Evolutionary conservation across 495 filamentous ascomycete genomes (phyloP).

Genomic region (Xylaria acuta): DNA sequence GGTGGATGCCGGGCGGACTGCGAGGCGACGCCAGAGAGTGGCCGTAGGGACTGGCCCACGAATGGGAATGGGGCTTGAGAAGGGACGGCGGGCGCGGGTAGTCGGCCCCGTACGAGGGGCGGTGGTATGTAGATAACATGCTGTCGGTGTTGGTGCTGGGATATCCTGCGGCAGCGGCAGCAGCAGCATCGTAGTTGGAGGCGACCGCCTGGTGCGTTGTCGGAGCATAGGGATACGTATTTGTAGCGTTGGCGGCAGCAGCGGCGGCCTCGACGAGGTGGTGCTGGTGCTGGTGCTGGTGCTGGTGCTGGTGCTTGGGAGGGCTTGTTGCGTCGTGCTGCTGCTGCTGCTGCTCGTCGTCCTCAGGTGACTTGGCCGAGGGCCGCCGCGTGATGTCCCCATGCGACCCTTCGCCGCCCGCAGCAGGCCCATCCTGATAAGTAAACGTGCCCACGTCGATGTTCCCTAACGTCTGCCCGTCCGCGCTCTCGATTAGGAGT

Average conservation of each 20-base stretch:
- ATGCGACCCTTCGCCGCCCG: slow-evolving; percentile 47
- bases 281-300: slow-evolving; percentile 15
- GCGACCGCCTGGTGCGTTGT: slow-evolving; percentile 49
- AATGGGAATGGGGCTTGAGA: slow-evolving; percentile 58
- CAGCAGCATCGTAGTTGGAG: slow-evolving; percentile 43
- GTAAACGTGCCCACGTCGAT: slow-evolving; percentile 78
- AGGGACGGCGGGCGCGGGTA: slow-evolving; percentile 51
- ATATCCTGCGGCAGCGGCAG: slow-evolving; percentile 44
- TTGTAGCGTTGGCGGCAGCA: slow-evolving; percentile 48
- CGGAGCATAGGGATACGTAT: slow-evolving; percentile 55
- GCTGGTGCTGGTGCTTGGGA: slow-evolving; percentile 25
- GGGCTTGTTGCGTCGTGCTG: slow-evolving; percentile 30
- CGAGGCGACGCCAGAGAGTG: slow-evolving; percentile 49
- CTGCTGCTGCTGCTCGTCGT: slow-evolving; percentile 16
- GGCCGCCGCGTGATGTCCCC: slow-evolving; percentile 53
- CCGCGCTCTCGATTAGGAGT: slow-evolving; percentile 71
- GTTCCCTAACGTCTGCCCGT: slow-evolving; percentile 65
- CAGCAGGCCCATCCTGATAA: slow-evolving; percentile 58
- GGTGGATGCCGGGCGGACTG: slow-evolving; percentile 42
- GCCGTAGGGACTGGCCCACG: slow-evolving; percentile 53
- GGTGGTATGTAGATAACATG: slow-evolving; percentile 54
- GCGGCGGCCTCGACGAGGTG: slow-evolving; percentile 29
- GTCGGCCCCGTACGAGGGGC: slow-evolving; percentile 52
- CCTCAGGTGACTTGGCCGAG: slow-evolving; percentile 51
- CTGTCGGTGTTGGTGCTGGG: slow-evolving; percentile 53